Percentiles rank a stretch among this genome's conserved stretches.
These are phyloP conservation scores for Cercospora beticola DNA, from an alignment of 2,329 filamentous ascomycete genomes.

Conservation along the genomic window DNA sequence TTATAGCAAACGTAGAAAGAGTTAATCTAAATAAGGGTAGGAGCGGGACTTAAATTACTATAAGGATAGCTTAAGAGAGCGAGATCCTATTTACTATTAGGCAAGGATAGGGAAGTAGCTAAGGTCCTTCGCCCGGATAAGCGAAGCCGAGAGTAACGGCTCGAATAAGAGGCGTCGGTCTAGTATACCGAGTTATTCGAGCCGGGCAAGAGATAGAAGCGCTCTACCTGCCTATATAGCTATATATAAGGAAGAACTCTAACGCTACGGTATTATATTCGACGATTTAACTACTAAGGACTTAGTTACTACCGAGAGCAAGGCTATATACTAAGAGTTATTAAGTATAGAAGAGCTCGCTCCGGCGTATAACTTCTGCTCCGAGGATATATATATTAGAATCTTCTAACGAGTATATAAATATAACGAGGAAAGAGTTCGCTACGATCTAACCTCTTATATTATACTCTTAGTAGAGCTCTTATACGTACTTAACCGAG, in stretches of 20 bases:
- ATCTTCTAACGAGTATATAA: conserved; percentile 1
- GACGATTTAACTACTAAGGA: background rate
- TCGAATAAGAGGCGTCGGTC: background rate
- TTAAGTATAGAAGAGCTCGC: background rate
- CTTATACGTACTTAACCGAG: conserved; percentile 6
- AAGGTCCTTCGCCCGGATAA: background rate
- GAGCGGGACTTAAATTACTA: background rate
- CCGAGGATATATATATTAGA: conserved; percentile 1
- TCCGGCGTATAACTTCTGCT: conserved; percentile 7
- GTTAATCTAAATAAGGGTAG: background rate
- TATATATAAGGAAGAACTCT: background rate
- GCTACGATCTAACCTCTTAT: conserved; percentile 7
- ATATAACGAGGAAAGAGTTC: conserved; percentile 8
- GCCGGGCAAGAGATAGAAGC: background rate
- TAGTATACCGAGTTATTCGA: background rate
- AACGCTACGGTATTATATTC: background rate
- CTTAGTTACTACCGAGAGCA: background rate
- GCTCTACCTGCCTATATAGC: background rate
- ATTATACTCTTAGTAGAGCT: conserved; percentile 13
- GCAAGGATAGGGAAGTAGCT: background rate
- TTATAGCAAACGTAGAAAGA: background rate
- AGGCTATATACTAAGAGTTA: background rate
- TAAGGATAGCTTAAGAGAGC: background rate
- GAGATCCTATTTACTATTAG: background rate
- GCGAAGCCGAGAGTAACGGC: background rate